Evolutionary conservation across 2,329 filamentous ascomycete species (phyloP), one percentile per base, ranked within the genome.

Genomic region (Fusarium praegraminearum): DNA sequence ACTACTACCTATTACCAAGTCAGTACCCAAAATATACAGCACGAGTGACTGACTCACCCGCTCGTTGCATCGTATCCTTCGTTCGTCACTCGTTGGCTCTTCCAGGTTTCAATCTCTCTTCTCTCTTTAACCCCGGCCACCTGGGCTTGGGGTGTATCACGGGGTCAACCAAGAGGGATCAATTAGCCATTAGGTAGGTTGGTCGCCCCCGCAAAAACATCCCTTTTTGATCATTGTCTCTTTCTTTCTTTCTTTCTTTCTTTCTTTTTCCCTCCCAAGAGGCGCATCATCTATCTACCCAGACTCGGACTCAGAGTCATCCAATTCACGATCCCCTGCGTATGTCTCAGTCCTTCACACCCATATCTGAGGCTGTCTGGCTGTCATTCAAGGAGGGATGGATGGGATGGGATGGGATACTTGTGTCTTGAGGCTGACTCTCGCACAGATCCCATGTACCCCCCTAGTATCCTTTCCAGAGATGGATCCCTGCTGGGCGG

Each of bases 321-420:
- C 33, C 33, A 51, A 51, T 38, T 40, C 33, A 52, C 32, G 28
- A 58, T 56, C 66, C 67, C 67, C 50, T 70, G 62, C 53, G 67
- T 70, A 64, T 69, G 67, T 70, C 62, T 62, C 56, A 70, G 67
- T 67, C 36, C 38, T 40, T 55, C 67, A 65, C 62, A 62, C 62
- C 62, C 46, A 44, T 35, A 54, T 33, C 41, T 57, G 44, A 69
- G 66, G 61, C 53, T 69, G 62, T 67, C 63, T 69, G 62, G 62
- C 65, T 35, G 33, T 20, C 36, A 69, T 54, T 59, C 32, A 43
- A 57, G 20, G 24, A 41, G 41, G 36, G 16, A n/a, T 36, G 35
- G 28, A 30, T 30, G 28, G 45, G 40, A 38, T 69, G 66, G 35
- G 28, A 30, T 30, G 28, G 45, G 40, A 38, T 69, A 69, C 55